A percentile compares a stretch with the other conserved stretches of the same genome.
These are phyloP conservation scores for Venustampulla echinocandica DNA, from an alignment of 495 filamentous ascomycete species.

Conservation along the genomic window DNA sequence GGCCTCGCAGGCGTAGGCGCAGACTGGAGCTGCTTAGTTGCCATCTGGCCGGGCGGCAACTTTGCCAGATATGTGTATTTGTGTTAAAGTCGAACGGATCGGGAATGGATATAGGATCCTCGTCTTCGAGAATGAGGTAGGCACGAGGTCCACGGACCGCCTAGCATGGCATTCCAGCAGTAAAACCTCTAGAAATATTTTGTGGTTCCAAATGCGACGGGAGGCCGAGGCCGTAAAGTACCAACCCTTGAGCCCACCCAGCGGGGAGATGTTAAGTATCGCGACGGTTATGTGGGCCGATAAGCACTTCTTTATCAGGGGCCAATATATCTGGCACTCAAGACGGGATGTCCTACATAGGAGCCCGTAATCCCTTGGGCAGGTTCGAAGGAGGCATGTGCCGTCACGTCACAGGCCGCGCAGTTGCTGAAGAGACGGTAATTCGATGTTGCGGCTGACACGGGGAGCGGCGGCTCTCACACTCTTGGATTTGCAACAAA, in stretches of 20 bases:
- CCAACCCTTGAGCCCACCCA: background rate
- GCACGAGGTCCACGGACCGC: slow-evolving; percentile 7
- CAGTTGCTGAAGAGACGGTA: background rate
- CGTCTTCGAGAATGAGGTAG: slow-evolving; percentile 3
- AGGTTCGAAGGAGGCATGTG: background rate
- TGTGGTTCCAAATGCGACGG: background rate
- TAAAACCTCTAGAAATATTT: slow-evolving; percentile 2
- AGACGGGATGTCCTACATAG: background rate
- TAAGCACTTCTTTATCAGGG: slow-evolving; percentile 1
- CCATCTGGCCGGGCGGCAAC: slow-evolving; percentile 15
- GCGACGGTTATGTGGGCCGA: background rate
- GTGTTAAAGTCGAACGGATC: background rate
- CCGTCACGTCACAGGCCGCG: background rate
- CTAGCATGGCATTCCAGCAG: slow-evolving; percentile 16
- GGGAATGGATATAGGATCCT: background rate
- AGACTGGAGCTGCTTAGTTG: slow-evolving; percentile 24
- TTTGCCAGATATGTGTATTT: slow-evolving; percentile 8
- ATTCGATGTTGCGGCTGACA: slow-evolving; percentile 1
- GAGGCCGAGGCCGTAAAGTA: background rate
- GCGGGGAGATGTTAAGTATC: background rate
- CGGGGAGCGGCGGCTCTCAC: slow-evolving; percentile 1
- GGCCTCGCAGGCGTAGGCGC: slow-evolving; percentile 21
- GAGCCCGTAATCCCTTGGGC: background rate
- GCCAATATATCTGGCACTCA: background rate
- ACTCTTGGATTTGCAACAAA: slow-evolving; percentile 3